Evolutionary conservation across 2,329 filamentous ascomycete species (phyloP).

Genomic region (Aureobasidium mangrovei): DNA sequence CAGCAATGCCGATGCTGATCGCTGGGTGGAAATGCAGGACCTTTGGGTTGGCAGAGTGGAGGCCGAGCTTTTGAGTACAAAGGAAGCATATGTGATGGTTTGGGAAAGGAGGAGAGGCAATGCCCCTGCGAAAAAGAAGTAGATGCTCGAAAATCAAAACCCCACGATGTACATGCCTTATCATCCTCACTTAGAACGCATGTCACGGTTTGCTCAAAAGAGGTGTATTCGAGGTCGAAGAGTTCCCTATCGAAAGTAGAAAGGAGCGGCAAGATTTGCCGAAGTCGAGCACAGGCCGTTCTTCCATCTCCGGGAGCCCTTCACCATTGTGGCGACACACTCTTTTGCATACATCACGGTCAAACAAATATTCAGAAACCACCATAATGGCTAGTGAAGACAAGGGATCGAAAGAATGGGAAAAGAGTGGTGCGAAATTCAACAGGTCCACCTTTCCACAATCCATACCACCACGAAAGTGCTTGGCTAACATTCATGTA

Average conservation of each 20-base stretch:
- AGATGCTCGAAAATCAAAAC: not conserved
- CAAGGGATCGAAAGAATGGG: slow-evolving; percentile 23
- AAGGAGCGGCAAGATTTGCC: slow-evolving; percentile 3
- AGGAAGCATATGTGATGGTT: slow-evolving; percentile 91
- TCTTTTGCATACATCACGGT: not conserved
- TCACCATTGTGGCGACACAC: slow-evolving; percentile 1
- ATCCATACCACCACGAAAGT: not conserved
- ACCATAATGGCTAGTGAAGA: not conserved
- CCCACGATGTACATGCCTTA: too few species aligned
- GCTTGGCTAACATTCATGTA: slow-evolving; percentile 30
- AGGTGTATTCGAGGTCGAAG: too few species aligned
- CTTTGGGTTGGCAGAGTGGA: slow-evolving; percentile 84
- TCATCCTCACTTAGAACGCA: too few species aligned
- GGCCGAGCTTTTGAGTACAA: slow-evolving; percentile 80
- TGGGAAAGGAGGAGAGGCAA: slow-evolving; percentile 72
- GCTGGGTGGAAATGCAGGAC: slow-evolving; percentile 93
- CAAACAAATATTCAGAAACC: not conserved
- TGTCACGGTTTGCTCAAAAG: too few species aligned
- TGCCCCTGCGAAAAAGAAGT: slow-evolving; percentile 14
- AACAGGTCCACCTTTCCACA: slow-evolving; percentile 24
- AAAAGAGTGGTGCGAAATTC: slow-evolving; percentile 31
- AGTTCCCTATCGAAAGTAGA: too few species aligned
- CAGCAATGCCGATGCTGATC: slow-evolving; percentile 38
- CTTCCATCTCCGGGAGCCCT: not conserved
- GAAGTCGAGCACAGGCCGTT: slow-evolving; percentile 1